A percentile compares a stretch with the other conserved stretches of the same genome.
Evolutionary conservation across 352 stramenopile species (phyloP).

Genomic region (Phytophthora capsici): DNA sequence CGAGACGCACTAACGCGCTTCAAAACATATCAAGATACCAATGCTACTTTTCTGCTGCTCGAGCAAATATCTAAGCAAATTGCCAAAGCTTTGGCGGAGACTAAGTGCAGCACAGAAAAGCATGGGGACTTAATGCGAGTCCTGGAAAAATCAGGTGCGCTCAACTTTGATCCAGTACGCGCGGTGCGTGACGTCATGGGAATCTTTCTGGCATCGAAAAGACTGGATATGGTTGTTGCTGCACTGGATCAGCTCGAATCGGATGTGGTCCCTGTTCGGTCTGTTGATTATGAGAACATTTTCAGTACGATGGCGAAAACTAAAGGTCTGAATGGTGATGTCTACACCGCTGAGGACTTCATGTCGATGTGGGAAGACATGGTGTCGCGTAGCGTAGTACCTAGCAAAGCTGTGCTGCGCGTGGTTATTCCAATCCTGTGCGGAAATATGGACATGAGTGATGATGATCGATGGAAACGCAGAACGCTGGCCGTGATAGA

Average conservation of each 20-base stretch:
- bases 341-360: conserved; percentile 46
- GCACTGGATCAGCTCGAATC: conserved; percentile 44
- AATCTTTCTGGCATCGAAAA: conserved; percentile 39
- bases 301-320: conserved; percentile 51
- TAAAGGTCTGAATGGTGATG: conserved; percentile 1
- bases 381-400: conserved; percentile 31
- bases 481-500: conserved; percentile 23
- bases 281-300: conserved; percentile 46
- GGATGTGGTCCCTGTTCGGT: conserved; percentile 37
- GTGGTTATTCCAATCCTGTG: conserved; percentile 40
- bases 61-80: conserved; percentile 43
- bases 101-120: conserved; percentile 3
- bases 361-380: conserved; percentile 56
- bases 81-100: conserved; percentile 25
- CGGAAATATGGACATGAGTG: conserved; percentile 3
- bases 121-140: conserved; percentile 21
- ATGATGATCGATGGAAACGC: conserved; percentile 28
- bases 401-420: conserved; percentile 45
- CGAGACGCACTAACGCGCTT: conserved; percentile 53
- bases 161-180: conserved; percentile 31
- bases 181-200: conserved; percentile 35
- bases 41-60: conserved; percentile 43
- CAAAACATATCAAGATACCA: conserved; percentile 43
- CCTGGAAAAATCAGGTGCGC: conserved; percentile 16
- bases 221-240: conserved; percentile 39